A percentile compares a stretch with the other conserved stretches of the same genome.
Conservation (phyloP, 495 filamentous ascomycete genomes). For the Xylaria telfairii region DNA sequence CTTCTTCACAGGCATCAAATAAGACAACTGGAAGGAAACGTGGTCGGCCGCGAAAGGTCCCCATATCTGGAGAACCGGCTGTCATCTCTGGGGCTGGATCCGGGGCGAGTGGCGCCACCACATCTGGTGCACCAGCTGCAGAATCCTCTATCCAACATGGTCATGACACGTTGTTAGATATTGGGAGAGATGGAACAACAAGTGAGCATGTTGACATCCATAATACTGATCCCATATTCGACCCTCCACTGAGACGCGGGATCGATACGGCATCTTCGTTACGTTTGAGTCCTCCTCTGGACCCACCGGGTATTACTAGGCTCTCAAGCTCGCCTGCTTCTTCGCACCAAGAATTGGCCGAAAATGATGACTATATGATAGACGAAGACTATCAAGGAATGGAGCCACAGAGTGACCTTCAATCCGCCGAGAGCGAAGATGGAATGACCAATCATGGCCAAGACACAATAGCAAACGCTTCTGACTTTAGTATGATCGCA, state of each 20-base stretch:
- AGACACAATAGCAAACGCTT: constrained; percentile 51
- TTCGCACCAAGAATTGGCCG: constrained; percentile 25
- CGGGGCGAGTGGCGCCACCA: background rate
- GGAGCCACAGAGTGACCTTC: constrained; percentile 38
- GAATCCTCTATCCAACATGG: background rate
- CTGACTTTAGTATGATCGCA: constrained; percentile 59
- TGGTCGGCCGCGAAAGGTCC: constrained; percentile 38
- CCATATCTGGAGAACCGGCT: constrained; percentile 35
- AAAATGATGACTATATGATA: constrained; percentile 27
- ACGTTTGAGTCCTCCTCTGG: background rate
- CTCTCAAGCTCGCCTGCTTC: constrained; percentile 16
- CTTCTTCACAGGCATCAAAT: constrained; percentile 35
- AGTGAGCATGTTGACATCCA: background rate
- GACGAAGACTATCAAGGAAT: constrained; percentile 31
- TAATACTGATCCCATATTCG: background rate
- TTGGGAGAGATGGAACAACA: background rate
- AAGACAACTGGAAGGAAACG: constrained; percentile 34
- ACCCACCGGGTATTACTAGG: constrained; percentile 16
- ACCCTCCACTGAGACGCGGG: constrained; percentile 6
- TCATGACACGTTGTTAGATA: background rate
- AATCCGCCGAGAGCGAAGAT: constrained; percentile 29
- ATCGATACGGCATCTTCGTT: constrained; percentile 4
- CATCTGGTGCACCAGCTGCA: background rate
- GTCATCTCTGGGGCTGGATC: constrained; percentile 20
- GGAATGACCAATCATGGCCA: constrained; percentile 32